Base-by-base conservation (phyloP, 148 eudicot genomes). In the Rhododendron vialii region DNA sequence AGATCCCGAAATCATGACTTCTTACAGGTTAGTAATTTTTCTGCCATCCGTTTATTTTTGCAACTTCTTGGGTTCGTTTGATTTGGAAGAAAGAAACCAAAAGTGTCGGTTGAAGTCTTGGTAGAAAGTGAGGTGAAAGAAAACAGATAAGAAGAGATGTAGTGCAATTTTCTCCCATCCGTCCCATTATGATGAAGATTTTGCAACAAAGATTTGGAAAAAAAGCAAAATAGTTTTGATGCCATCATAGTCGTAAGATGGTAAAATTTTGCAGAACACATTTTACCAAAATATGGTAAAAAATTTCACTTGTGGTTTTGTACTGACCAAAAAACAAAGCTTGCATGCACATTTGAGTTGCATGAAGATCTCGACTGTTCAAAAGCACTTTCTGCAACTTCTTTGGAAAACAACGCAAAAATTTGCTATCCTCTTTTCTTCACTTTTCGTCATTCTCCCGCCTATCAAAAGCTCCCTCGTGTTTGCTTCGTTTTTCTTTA, bases 1-100 rank as follows among this genome's bases (percentile, higher is more conserved):
- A 85, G 99, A 95, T 81, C 99, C 99, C 33, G 99, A 98, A 92
- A 96, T 98, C 85, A 95, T 98, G 98, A 98, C 99, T 48, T 98
- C 98, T 38, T 98, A 98, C 95, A 98, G 98, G 99, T 98, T 85
- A 61, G 78, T 43, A n/a, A 3, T 18, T 79, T 80, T 57, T 48
- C 38, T 3, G 69, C 41, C 50, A 47, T 84, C 11, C 18, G 15
- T 82, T 75, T 26, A 18, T 15, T 33, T 41, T 53, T 51, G n/a
- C n/a, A 14, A 50, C 48, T 45, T 35, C 28, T 28, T 28, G 35
- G 74, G 35, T 11, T 67, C 2, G 35, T 67, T 67, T 67, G 17
- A n/a, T 63, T 7, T 67, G 73, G 73, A 67, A 65, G 73, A 65
- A 67, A 67, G 73, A 67, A 67, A 67, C 73, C 33, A 65, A n/a